phyloP scores from a whole-genome alignment of 2,329 filamentous ascomycete genomes.

The Hypoxylon sp. region DNA sequence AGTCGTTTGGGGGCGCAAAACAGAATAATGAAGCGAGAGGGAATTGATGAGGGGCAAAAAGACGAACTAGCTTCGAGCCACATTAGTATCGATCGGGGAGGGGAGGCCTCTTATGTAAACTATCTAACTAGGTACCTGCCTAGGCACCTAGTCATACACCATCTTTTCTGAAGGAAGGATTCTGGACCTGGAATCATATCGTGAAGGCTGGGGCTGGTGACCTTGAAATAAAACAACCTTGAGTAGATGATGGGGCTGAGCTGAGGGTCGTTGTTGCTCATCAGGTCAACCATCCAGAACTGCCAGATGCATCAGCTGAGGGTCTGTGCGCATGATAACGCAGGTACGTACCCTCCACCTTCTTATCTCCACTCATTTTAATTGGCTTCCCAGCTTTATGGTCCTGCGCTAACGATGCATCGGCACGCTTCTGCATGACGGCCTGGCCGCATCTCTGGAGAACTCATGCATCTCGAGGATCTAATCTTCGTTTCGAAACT shows the following conservation, averaged over 20 bases:
- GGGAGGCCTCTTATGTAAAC: slow-evolving; percentile 43
- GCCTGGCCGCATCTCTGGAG: slow-evolving; percentile 1
- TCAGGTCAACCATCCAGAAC: slow-evolving; percentile 18
- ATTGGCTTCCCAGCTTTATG: slow-evolving; percentile 14
- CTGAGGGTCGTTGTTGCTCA: slow-evolving; percentile 34
- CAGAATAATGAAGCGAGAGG: not conserved
- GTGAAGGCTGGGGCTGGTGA: slow-evolving; percentile 31
- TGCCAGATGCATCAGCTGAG: slow-evolving; percentile 41
- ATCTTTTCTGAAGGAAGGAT: slow-evolving; percentile 28
- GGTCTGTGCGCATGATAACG: slow-evolving; percentile 41
- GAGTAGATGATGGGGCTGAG: slow-evolving; percentile 35
- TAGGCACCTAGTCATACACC: not conserved
- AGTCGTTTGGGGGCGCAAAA: not conserved
- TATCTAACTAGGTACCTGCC: no score
- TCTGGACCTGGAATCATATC: slow-evolving; percentile 25
- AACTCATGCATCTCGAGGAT: slow-evolving; percentile 18
- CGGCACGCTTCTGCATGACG: slow-evolving; percentile 24
- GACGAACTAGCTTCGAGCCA: slow-evolving; percentile 8
- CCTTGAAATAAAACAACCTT: slow-evolving; percentile 15
- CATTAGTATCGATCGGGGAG: slow-evolving; percentile 4
- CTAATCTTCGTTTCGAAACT: not conserved
- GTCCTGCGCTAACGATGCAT: slow-evolving; percentile 13
- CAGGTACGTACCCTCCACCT: slow-evolving; percentile 27
- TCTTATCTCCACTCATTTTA: slow-evolving; percentile 13
- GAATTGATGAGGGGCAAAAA: slow-evolving; percentile 5